A percentile compares a stretch with the other conserved stretches of the same genome.
These are phyloP conservation scores for Eimeria necatrix DNA, from an alignment of 169 alveolate genomes.

Conservation along the genomic window DNA sequence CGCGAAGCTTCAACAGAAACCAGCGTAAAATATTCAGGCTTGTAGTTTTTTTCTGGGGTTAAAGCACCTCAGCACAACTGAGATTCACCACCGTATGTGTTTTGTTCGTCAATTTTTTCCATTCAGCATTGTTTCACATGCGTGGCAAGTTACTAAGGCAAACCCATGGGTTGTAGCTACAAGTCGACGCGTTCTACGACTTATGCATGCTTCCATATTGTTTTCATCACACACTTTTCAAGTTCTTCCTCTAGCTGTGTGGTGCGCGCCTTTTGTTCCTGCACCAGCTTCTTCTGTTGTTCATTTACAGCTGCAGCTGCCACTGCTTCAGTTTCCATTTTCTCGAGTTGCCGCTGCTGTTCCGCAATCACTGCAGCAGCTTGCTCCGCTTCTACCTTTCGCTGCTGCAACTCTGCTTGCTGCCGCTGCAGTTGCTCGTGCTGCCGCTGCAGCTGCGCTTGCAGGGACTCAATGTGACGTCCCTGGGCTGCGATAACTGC, in stretches of 20 bases:
- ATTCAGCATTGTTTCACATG: too few species aligned
- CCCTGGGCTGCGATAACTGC: conserved; percentile 33
- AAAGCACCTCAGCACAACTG: too few species aligned
- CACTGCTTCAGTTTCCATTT: conserved; percentile 21
- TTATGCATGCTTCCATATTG: too few species aligned
- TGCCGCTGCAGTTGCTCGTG: conserved; percentile 25
- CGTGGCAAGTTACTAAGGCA: too few species aligned
- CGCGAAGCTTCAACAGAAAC: not conserved
- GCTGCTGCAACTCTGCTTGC: conserved; percentile 60
- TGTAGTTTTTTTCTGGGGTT: too few species aligned
- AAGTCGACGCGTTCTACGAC: too few species aligned
- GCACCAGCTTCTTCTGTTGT: not conserved
- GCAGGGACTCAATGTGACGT: conserved; percentile 46
- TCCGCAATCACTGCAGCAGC: conserved; percentile 22
- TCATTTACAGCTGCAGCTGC: conserved; percentile 1
- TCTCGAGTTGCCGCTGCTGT: conserved; percentile 29
- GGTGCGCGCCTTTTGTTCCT: conserved; percentile 25
- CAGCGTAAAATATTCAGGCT: too few species aligned
- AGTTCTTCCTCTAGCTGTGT: conserved; percentile 40
- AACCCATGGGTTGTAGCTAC: too few species aligned
- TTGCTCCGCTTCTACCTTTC: not conserved
- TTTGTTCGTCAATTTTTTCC: too few species aligned
- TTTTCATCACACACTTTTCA: not conserved
- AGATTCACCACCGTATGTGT: too few species aligned
- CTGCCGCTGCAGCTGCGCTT: conserved; percentile 56